A percentile compares a stretch with the other conserved stretches of the same genome.
Evolutionary conservation across 305 asterid species (phyloP).

Genomic region (Fraxinus xanthoxyloides): DNA sequence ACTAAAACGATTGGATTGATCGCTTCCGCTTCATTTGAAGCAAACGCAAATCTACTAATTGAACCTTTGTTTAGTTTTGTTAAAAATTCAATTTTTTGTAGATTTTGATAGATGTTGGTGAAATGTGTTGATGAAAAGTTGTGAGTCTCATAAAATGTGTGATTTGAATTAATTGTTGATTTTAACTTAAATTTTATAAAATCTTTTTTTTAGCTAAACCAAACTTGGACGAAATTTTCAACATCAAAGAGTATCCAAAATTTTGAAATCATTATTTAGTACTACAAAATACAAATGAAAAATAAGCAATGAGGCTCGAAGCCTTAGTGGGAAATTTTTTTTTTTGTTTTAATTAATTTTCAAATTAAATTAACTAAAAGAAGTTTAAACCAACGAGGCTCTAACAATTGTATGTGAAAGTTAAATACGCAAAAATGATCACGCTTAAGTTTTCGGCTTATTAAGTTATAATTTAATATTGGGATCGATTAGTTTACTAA

Average conservation of each 20-base stretch:
- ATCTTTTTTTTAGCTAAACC: too few relatives aligned
- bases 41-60: too few relatives aligned
- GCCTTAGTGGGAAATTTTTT: background rate
- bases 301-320: too few relatives aligned
- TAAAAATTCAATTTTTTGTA: too few relatives aligned
- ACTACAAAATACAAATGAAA: background rate
- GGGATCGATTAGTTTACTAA: background rate
- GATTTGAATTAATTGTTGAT: background rate
- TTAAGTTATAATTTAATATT: background rate
- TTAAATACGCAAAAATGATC: background rate
- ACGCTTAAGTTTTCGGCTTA: background rate
- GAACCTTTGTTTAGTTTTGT: background rate
- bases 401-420: background rate
- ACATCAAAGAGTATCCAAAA: background rate
- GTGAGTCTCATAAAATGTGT: background rate
- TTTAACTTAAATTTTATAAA: too few relatives aligned
- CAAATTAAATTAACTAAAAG: background rate
- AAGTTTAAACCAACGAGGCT: background rate
- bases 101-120: background rate
- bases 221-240: background rate
- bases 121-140: too few relatives aligned
- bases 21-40: background rate
- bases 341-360: too few relatives aligned
- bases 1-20: background rate
- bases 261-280: background rate